Evolutionary conservation across 2,329 filamentous ascomycete genomes (phyloP).

Genomic region (Diaporthe sp.): DNA sequence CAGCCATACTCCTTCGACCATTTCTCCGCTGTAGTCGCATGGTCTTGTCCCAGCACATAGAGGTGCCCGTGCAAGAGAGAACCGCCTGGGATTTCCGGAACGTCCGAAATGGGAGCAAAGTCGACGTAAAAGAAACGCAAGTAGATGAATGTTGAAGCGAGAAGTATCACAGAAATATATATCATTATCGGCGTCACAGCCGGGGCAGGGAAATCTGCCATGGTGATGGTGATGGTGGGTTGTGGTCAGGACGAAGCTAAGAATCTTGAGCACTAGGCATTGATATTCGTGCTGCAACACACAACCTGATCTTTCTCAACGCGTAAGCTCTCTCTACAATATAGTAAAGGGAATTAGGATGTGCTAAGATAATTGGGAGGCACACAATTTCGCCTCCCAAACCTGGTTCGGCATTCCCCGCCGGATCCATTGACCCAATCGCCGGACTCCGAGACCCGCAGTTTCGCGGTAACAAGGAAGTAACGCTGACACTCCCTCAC

Average conservation of each 20-base stretch:
- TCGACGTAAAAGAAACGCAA: slow-evolving; percentile 33
- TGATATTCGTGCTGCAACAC: background rate
- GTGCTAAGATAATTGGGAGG: background rate
- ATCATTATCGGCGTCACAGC: background rate
- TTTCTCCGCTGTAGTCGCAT: slow-evolving; percentile 27
- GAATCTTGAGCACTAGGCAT: background rate
- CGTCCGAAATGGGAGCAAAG: background rate
- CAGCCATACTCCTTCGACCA: slow-evolving; percentile 24
- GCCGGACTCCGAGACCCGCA: slow-evolving; percentile 17
- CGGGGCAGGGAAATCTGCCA: background rate
- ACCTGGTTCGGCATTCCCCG: slow-evolving; percentile 4
- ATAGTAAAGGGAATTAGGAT: background rate
- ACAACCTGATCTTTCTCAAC: background rate
- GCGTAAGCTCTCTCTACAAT: background rate
- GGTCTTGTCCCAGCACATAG: slow-evolving; percentile 29
- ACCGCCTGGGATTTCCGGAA: slow-evolving; percentile 23
- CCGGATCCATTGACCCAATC: background rate
- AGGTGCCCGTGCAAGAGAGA: slow-evolving; percentile 34
- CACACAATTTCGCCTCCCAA: background rate
- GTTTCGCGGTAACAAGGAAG: slow-evolving; percentile 1
- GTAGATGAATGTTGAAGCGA: background rate
- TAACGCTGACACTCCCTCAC: background rate
- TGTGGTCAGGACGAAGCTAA: background rate
- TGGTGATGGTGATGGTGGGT: background rate
- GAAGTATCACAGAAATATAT: background rate